Evolutionary conservation across 495 filamentous ascomycete genomes (phyloP).

Genomic region (Bryoglossum gracile): DNA sequence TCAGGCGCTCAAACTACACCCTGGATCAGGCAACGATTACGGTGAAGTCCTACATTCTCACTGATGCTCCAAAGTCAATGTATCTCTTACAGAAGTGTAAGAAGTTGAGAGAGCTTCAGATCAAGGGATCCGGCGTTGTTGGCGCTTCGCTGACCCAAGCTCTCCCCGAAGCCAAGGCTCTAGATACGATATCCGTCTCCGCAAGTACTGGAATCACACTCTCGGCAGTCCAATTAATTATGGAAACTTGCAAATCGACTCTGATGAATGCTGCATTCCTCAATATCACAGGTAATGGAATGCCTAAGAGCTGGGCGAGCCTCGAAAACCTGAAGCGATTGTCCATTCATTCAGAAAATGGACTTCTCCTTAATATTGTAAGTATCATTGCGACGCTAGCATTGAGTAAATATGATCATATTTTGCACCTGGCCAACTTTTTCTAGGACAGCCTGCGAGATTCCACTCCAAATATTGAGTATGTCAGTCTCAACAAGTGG

Average conservation of each 20-base stretch:
- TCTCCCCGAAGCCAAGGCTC: slow-evolving; percentile 11
- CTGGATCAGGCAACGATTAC: slow-evolving; percentile 19
- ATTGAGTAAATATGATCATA: too few relatives aligned
- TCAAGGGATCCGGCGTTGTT: slow-evolving; percentile 13
- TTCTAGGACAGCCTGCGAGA: slow-evolving; percentile 8
- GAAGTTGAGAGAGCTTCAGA: slow-evolving; percentile 15
- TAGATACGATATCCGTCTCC: slow-evolving; percentile 13
- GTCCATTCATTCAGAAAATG: too few relatives aligned
- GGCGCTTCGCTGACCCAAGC: slow-evolving; percentile 15
- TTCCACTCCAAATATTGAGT: slow-evolving; percentile 9
- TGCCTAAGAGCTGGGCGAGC: too few relatives aligned
- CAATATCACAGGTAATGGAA: slow-evolving; percentile 6
- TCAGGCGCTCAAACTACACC: slow-evolving; percentile 23
- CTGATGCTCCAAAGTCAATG: slow-evolving; percentile 10
- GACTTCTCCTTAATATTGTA: too few relatives aligned
- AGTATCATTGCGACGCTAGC: too few relatives aligned
- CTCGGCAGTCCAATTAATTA: not conserved
- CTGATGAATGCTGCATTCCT: slow-evolving; percentile 12
- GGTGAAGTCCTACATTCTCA: slow-evolving; percentile 7
- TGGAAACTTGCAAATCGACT: slow-evolving; percentile 11
- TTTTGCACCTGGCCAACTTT: too few relatives aligned
- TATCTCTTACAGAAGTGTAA: slow-evolving; percentile 15
- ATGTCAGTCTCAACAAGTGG: slow-evolving; percentile 10
- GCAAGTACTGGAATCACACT: slow-evolving; percentile 11
- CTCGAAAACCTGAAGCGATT: too few relatives aligned